Base-by-base conservation (phyloP, 2,329 filamentous ascomycete species). In the Hypoxylon sp. region DNA sequence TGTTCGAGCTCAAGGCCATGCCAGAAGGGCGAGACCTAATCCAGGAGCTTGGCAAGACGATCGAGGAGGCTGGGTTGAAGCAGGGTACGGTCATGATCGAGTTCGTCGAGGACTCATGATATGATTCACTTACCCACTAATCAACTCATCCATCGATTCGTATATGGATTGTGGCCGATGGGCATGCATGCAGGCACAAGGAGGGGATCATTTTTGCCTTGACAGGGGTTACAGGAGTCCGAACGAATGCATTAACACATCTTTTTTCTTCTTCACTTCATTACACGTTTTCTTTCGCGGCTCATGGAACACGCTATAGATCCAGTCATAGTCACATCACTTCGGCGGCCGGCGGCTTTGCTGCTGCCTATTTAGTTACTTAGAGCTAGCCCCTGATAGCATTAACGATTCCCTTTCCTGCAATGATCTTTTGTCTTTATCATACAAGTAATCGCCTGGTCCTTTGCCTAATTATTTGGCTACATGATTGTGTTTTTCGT, bases 61-160 rank as follows among this genome's bases (percentile, higher is more conserved):
- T 99, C 53, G 84, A 84, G 61, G 87, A 91, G 66, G 90, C 88
- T 0, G 91, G 92, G 0, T 72, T 99, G 63, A 96, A 94, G 77
- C 93, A 95, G 67, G 91, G 89, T 3, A 96, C 91, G 0, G 88
- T 99, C 5, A 97, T 97, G 90, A 87, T 99, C 61, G 94, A 97
- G 71, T 95, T 91, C 66, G 72, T 89, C 49, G 87, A 90, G 69
- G 78, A 82, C 7, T 76, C 36, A 9, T 52, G 35, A 34, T 8
- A 8, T 7, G 17, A n/a, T n/a, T n/a, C n/a, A n/a, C n/a, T n/a
- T n/a, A n/a, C n/a, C n/a, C n/a, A n/a, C n/a, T n/a, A n/a, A n/a
- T n/a, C n/a, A n/a, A n/a, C n/a, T n/a, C n/a, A n/a, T n/a, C n/a
- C n/a, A n/a, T n/a, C n/a, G n/a, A n/a, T n/a, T n/a, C n/a, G n/a